Evolutionary conservation across 2,329 filamentous ascomycete species (phyloP), one percentile per base, ranked within the genome.

Genomic region (Ilyonectria destructans): DNA sequence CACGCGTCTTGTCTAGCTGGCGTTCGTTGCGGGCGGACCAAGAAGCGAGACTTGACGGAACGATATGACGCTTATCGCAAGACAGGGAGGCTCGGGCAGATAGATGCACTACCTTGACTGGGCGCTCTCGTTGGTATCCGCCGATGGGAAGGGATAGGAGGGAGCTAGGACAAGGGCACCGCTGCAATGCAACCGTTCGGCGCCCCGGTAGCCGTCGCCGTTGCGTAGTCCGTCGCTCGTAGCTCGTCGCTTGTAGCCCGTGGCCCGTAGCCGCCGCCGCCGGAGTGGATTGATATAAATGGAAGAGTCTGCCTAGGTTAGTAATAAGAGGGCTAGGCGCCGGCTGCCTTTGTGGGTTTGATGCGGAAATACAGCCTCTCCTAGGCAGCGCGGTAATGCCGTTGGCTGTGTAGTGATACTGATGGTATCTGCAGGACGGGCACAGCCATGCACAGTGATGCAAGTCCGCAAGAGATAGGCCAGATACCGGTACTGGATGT

Each of bases 51-150:
- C 35, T 21, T 33, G 37, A 62, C 58, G 37, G 52, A 72, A 66
- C 52, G 66, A 67, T 64, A 69, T 75, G 73, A 72, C 73, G 73
- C 74, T 75, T 75, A 75, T 74, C 73, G 71, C 71, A 69, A 57
- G 49, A 35, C 48, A 51, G 48, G 49, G 49, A 52, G 49, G 49
- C 10, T 52, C 49, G 49, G 26, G 26, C 49, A 52, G 49, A 52
- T 52, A 33, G 17, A 33, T 52, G 17, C 49, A 31, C 49, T 33
- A 33, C 31, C 19, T 43, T 54, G 31, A 35, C n/a, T 54, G 31
- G 49, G 51, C n/a, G 15, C 17, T 54, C 51, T 54, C 29, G 17
- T 19, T 17, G 29, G 49, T 52, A 52, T 54, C 51, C 29, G 51
- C 51, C 21, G 51, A 37, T 54, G 51, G 51, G 51, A 54, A 54